Percentiles rank a stretch among this genome's conserved stretches.
These are phyloP conservation scores for Paramecium sonneborni DNA, from an alignment of 73 alveolate genomes.

Conservation along the genomic window DNA sequence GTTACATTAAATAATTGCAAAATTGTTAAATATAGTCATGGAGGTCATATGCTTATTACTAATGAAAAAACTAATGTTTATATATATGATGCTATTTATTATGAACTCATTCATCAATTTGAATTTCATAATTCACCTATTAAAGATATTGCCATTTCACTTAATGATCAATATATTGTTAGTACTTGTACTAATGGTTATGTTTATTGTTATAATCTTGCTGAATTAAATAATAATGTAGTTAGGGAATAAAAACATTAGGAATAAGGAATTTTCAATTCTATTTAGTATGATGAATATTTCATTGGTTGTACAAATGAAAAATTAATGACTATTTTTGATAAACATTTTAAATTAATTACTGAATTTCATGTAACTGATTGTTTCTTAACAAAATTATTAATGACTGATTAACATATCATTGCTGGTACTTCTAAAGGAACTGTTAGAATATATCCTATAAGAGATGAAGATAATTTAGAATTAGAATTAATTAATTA, in stretches of 20 bases:
- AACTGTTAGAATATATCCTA: constrained; percentile 49
- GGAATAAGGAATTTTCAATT: constrained; percentile 60
- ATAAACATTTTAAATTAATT: constrained; percentile 44
- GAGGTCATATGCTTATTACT: constrained; percentile 61
- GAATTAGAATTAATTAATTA: constrained; percentile 54
- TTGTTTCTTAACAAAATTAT: constrained; percentile 52
- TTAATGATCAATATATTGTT: constrained; percentile 58
- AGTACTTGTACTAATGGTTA: constrained; percentile 66
- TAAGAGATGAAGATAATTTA: constrained; percentile 58
- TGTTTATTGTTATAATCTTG: constrained; percentile 58
- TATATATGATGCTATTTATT: constrained; percentile 59
- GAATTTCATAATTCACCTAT: constrained; percentile 64
- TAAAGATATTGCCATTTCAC: constrained; percentile 61
- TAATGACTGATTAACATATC: constrained; percentile 43
- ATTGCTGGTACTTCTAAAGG: constrained; percentile 65
- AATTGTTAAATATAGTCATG: constrained; percentile 62
- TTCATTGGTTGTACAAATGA: constrained; percentile 66
- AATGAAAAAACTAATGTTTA: constrained; percentile 53
- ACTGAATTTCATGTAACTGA: constrained; percentile 64
- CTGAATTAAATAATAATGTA: constrained; percentile 38
- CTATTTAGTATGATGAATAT: constrained; percentile 53
- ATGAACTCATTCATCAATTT: constrained; percentile 53
- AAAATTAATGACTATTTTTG: constrained; percentile 40
- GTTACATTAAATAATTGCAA: constrained; percentile 53
- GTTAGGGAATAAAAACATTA: constrained; percentile 43